Evolutionary conservation across 2,329 filamentous ascomycete genomes (phyloP).

Genomic region (Coniella lustricola): DNA sequence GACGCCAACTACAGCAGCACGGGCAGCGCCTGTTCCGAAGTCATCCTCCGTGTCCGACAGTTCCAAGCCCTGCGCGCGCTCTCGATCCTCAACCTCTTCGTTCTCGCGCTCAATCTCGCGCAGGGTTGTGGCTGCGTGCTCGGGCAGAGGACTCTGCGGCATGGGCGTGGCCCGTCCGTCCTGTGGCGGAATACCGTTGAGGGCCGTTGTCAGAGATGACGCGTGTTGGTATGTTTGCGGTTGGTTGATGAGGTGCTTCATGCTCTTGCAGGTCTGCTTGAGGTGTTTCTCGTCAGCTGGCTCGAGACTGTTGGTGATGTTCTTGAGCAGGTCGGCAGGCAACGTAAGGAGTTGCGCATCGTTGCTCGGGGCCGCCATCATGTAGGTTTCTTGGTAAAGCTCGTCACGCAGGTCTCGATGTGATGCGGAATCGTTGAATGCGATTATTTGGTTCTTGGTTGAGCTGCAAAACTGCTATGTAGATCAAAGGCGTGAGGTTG

Average conservation of each 20-base stretch:
- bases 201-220: background rate
- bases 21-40: background rate
- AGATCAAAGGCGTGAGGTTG: no score
- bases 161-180: conserved; percentile 10
- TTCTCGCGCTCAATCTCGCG: conserved; percentile 10
- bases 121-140: background rate
- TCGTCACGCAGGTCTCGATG: no score
- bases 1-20: background rate
- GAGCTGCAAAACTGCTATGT: background rate
- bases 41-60: conserved; percentile 8
- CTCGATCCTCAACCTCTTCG: conserved; percentile 10
- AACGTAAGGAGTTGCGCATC: conserved; percentile 5
- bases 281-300: conserved; percentile 3
- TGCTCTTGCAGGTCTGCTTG: conserved; percentile 7
- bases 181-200: background rate
- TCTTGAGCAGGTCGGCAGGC: conserved; percentile 9
- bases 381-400: background rate
- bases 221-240: background rate
- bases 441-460: background rate
- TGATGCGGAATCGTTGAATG: background rate
- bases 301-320: conserved; percentile 10
- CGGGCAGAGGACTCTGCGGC: conserved; percentile 8
- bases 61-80: conserved; percentile 3
- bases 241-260: conserved; percentile 4
- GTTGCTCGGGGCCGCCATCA: background rate